phyloP scores from a whole-genome alignment of 805 yeast species.

The Monosporozyma solicola region DNA sequence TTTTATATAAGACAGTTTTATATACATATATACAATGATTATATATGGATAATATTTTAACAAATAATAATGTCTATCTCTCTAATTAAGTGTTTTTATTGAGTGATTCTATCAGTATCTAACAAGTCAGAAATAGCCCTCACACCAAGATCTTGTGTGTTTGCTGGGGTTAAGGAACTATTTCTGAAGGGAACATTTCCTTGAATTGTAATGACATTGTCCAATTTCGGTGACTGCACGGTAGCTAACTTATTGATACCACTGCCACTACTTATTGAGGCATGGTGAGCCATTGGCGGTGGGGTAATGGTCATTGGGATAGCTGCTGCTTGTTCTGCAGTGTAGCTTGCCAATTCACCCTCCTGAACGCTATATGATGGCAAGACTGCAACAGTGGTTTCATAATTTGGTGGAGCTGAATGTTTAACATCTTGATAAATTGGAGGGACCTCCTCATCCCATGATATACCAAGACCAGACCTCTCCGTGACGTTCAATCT shows the following conservation, averaged over 20 bases:
- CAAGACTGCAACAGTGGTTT: slow-evolving; percentile 13
- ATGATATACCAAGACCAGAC: slow-evolving; percentile 90
- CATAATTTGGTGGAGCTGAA: slow-evolving; percentile 80
- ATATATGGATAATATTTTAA: background rate
- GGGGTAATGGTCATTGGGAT: slow-evolving; percentile 12
- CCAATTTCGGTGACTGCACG: slow-evolving; percentile 21
- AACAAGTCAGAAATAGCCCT: slow-evolving; percentile 20
- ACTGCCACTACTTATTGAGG: slow-evolving; percentile 4
- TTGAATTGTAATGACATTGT: slow-evolving; percentile 24
- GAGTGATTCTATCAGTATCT: slow-evolving; percentile 29
- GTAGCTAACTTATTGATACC: slow-evolving; percentile 6
- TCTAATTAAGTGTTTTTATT: slow-evolving; percentile 8
- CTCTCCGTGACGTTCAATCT: slow-evolving; percentile 75
- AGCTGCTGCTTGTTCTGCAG: background rate
- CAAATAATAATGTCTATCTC: background rate
- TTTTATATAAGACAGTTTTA: background rate
- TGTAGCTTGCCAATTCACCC: background rate
- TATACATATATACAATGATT: background rate
- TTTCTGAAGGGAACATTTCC: slow-evolving; percentile 24
- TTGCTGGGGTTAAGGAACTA: slow-evolving; percentile 25
- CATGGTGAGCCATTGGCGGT: slow-evolving; percentile 24
- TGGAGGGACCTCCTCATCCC: slow-evolving; percentile 99
- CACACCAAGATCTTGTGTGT: slow-evolving; percentile 20
- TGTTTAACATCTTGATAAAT: slow-evolving; percentile 79
- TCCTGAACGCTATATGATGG: slow-evolving; percentile 1